Evolutionary conservation across 352 stramenopile species (phyloP).

Genomic region (Pythium diclinum): DNA sequence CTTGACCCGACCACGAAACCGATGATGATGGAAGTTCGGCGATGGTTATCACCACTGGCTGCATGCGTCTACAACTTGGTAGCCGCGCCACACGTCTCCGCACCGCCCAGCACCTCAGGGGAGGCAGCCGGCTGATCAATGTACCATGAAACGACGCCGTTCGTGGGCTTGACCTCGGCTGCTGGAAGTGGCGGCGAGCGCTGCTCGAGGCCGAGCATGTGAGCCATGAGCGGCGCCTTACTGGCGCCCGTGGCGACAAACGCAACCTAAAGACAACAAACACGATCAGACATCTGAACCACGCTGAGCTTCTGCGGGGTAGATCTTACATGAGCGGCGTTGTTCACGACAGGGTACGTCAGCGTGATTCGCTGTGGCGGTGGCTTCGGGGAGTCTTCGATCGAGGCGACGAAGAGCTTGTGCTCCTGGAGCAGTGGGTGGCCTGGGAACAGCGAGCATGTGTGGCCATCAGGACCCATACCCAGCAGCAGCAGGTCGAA

Average conservation of each 20-base stretch:
- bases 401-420: slow-evolving; percentile 87
- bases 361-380: slow-evolving; percentile 96
- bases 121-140: slow-evolving; percentile 75
- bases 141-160: slow-evolving; percentile 83
- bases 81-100: slow-evolving; percentile 11
- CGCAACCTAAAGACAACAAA: slow-evolving; percentile 57
- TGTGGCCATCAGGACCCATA: slow-evolving; percentile 98
- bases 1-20: neutral
- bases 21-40: neutral
- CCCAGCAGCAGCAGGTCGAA: slow-evolving; percentile 96
- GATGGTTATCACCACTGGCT: neutral
- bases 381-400: slow-evolving; percentile 97
- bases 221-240: slow-evolving; percentile 87
- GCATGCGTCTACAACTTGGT: slow-evolving; percentile 12
- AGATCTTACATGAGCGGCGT: slow-evolving; percentile 62
- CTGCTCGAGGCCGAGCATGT: slow-evolving; percentile 69
- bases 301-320: neutral
- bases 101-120: slow-evolving; percentile 3
- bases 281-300: neutral
- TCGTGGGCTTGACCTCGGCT: slow-evolving; percentile 61
- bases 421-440: slow-evolving; percentile 91
- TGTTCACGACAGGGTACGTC: slow-evolving; percentile 95
- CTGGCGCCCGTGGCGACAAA: slow-evolving; percentile 88
- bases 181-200: slow-evolving; percentile 64
- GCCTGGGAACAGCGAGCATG: slow-evolving; percentile 96